Conservation (phyloP, 75 land plant species). For the Cryptomeria japonica region DNA sequence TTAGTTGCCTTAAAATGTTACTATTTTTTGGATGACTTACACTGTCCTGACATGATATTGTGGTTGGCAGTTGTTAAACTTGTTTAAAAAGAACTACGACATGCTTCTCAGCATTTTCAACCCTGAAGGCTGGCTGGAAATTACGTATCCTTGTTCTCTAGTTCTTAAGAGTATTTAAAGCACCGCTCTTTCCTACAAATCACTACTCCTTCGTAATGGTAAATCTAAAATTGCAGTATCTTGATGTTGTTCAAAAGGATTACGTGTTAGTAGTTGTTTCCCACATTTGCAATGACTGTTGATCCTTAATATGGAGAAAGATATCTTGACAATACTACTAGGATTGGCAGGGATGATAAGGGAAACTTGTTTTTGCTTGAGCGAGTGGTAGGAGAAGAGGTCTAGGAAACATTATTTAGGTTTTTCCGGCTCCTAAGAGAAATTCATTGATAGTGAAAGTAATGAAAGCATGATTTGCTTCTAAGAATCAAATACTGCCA, state of each 20-base stretch:
- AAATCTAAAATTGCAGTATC: background rate
- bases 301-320: slow-evolving; percentile 32
- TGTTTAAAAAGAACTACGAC: slow-evolving; percentile 86
- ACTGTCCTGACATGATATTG: background rate
- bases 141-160: slow-evolving; percentile 63
- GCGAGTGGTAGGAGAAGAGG: slow-evolving; percentile 25
- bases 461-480: background rate
- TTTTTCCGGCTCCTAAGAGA: background rate
- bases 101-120: slow-evolving; percentile 83
- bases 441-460: background rate
- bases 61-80: slow-evolving; percentile 54
- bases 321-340: slow-evolving; percentile 73
- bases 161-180: slow-evolving; percentile 2
- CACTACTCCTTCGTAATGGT: background rate
- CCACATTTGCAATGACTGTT: slow-evolving; percentile 2
- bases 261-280: background rate
- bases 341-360: slow-evolving; percentile 95
- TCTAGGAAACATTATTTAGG: background rate
- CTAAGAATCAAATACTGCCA: background rate
- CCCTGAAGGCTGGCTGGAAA: slow-evolving; percentile 96
- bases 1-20: background rate
- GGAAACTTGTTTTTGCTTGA: slow-evolving; percentile 85
- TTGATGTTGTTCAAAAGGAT: slow-evolving; percentile 13
- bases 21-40: background rate
- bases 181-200: background rate